Evolutionary conservation across 192 early-diverging fungal species (phyloP).

Genomic region (Umbelopsis vinacea): DNA sequence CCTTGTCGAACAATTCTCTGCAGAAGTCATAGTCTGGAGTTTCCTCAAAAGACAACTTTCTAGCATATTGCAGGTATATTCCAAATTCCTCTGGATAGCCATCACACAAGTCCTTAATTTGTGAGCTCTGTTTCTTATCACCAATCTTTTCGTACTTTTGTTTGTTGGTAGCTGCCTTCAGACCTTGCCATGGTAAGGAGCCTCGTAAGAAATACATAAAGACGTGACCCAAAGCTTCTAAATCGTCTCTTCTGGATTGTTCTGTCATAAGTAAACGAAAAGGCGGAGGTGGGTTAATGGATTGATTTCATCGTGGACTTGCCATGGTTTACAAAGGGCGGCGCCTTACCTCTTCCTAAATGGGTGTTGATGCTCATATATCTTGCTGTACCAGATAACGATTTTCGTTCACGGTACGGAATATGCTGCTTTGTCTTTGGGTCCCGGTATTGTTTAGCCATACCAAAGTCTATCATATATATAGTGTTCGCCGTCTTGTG

Average conservation of each 20-base stretch:
- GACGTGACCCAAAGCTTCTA: constrained; percentile 86
- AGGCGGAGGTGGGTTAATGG: too few species aligned
- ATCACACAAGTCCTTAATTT: constrained; percentile 74
- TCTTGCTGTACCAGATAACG: constrained; percentile 92
- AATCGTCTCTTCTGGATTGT: constrained; percentile 83
- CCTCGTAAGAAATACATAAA: constrained; percentile 83
- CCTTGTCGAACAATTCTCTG: constrained; percentile 71
- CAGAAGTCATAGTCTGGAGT: constrained; percentile 82
- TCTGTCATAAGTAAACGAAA: too few species aligned
- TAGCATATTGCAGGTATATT: constrained; percentile 69
- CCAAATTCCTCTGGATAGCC: constrained; percentile 79
- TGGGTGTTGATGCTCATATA: constrained; percentile 99
- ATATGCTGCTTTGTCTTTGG: constrained; percentile 97
- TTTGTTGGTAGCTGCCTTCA: constrained; percentile 79
- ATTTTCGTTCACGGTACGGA: constrained; percentile 95
- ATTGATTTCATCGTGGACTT: too few species aligned
- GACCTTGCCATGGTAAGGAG: constrained; percentile 80
- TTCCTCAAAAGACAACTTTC: constrained; percentile 78
- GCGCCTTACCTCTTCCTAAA: constrained; percentile 81
- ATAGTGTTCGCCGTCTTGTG: constrained; percentile 66
- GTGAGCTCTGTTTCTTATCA: constrained; percentile 75
- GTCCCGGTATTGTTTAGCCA: constrained; percentile 98
- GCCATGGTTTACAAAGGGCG: too few species aligned
- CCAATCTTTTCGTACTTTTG: constrained; percentile 89
- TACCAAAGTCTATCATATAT: constrained; percentile 97